Evolutionary conservation across 768 basidiomycete genomes (phyloP), one percentile per base, ranked within the genome.

Genomic region (Mycena chlorophos): DNA sequence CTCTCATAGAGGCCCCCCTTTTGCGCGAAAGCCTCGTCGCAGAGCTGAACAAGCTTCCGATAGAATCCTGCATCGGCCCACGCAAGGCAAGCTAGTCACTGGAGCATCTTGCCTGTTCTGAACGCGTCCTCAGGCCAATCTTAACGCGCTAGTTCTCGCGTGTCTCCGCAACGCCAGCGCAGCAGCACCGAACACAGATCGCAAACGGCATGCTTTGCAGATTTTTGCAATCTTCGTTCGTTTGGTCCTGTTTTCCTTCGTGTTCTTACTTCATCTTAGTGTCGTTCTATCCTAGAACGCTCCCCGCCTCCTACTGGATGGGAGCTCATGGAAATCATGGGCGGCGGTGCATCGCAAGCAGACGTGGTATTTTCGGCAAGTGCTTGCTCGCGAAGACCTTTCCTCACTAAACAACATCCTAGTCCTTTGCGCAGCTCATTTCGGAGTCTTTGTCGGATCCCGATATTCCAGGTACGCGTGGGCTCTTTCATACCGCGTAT

Each of bases 301-400:
- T 79, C 80, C 50, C 66, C 83, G 69, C 79, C 80, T 51, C 66
- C 83, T 1, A 76, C 82, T 3, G 87, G 88, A 27, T 88, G 84
- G 85, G 87, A 89, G 63, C 77, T 83, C 5, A 89, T 89, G 86
- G 81, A 87, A 37, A 66, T 86, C 22, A 77, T 88, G 40, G 85
- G 84, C 2, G 84, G 84, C 14, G 81, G 80, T 39, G 82, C 86
- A 4, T 72, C 68, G 12, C 72, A 79, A 50, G 86, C 85, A 50
- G 87, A 88, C 64, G 60, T 55, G 17, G 73, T 82, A 12, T 88
- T 89, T 67, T 81, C 76, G 70, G 86, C 75, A 39, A 22, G 64
- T 59, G 25, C 37, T 29, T 49, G 26, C 25, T 29, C n/a, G 5
- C 8, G 2, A 25, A 34, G 5, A 5, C 1, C 37, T 13, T 14